Conservation (phyloP, 208 protist genomes). For the Trypanosomatidae sp. region DNA sequence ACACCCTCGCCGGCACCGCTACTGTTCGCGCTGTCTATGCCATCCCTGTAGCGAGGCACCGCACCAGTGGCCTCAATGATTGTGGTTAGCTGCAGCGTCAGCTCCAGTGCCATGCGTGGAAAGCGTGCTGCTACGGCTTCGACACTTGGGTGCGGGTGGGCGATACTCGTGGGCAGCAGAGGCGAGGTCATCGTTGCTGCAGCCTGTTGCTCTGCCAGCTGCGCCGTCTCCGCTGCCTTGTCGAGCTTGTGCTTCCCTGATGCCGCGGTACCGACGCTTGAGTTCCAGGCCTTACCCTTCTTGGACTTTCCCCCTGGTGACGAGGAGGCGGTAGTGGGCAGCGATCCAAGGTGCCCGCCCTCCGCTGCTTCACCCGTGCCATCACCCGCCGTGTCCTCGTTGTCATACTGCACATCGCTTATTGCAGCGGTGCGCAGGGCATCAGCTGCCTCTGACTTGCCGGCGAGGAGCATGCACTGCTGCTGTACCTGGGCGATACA, state of each 20-base stretch:
- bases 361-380: neutral
- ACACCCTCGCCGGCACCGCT: neutral
- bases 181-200: neutral
- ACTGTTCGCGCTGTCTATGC: neutral
- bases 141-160: constrained; percentile 32
- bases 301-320: neutral
- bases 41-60: constrained; percentile 4
- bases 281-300: constrained; percentile 4
- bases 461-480: constrained; percentile 22
- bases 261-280: neutral
- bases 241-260: constrained; percentile 4
- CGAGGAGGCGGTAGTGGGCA: neutral
- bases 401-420: constrained; percentile 16
- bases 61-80: constrained; percentile 16
- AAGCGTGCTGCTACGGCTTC: constrained; percentile 29
- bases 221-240: constrained; percentile 2
- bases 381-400: neutral
- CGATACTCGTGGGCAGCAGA: neutral
- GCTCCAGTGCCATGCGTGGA: constrained; percentile 24
- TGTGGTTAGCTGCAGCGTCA: constrained; percentile 13
- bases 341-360: neutral
- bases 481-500: constrained; percentile 24
- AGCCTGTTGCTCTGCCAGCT: neutral
- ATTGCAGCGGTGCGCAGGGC: constrained; percentile 19
- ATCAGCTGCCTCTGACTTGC: constrained; percentile 14